phyloP scores from a whole-genome alignment of 805 yeast genomes.

The Teunomyces atbi region DNA sequence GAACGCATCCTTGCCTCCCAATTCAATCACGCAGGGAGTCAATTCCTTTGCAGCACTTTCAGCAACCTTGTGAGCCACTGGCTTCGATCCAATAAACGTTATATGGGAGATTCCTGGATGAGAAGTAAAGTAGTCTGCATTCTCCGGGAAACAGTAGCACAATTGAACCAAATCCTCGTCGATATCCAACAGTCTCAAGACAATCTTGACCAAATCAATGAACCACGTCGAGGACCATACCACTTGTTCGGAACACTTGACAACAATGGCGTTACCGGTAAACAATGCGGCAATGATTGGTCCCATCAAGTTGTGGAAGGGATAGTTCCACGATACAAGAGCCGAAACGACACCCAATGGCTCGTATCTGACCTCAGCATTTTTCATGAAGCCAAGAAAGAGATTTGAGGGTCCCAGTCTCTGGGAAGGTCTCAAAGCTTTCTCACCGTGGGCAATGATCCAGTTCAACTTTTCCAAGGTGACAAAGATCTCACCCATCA shows the following conservation, averaged over 20 bases:
- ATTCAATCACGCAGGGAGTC: conserved; percentile 92
- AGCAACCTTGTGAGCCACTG: conserved; percentile 87
- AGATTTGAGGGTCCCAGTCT: conserved; percentile 88
- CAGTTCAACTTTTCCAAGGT: conserved; percentile 91
- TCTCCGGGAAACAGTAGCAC: conserved; percentile 84
- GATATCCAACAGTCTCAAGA: conserved; percentile 69
- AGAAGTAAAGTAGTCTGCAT: conserved; percentile 81
- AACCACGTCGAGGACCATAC: conserved; percentile 90
- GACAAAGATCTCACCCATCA: conserved; percentile 94
- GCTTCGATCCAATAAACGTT: conserved; percentile 94
- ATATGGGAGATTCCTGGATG: conserved; percentile 83
- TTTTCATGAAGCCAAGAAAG: conserved; percentile 78
- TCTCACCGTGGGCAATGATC: conserved; percentile 82
- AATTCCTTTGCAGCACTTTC: conserved; percentile 79
- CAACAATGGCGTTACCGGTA: conserved; percentile 87
- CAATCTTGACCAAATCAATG: conserved; percentile 65
- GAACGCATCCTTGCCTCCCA: conserved; percentile 95
- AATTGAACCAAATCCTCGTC: conserved; percentile 84
- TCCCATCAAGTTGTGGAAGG: conserved; percentile 90
- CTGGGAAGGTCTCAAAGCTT: conserved; percentile 61
- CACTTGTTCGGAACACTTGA: conserved; percentile 95
- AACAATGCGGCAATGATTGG: conserved; percentile 87
- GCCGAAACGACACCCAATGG: conserved; percentile 90
- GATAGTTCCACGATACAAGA: conserved; percentile 95
- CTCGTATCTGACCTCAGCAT: conserved; percentile 90